These are phyloP conservation scores for Phytophthora tentaculata DNA, from an alignment of 352 stramenopile species.

Conservation along the genomic window DNA sequence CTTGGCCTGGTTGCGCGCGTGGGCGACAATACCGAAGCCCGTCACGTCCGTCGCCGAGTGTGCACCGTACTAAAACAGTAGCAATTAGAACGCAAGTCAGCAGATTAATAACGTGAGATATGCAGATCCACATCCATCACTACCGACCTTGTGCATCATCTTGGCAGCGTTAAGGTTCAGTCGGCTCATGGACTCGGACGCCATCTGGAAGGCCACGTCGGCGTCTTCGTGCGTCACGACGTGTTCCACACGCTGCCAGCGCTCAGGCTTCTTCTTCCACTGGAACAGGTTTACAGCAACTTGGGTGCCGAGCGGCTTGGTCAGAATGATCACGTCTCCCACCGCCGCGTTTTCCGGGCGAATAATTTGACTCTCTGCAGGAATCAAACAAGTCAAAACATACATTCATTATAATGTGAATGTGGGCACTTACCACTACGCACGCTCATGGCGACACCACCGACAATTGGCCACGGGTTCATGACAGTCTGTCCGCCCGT, in stretches of 20 bases:
- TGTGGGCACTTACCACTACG: conserved; percentile 73
- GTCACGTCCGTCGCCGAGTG: conserved; percentile 96
- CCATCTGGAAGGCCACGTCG: conserved; percentile 91
- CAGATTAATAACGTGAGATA: not conserved
- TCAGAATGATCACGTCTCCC: conserved; percentile 93
- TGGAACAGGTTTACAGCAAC: conserved; percentile 94
- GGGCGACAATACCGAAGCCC: conserved; percentile 95
- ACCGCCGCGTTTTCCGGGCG: conserved; percentile 87
- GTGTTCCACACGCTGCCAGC: conserved; percentile 78
- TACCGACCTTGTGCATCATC: conserved; percentile 88
- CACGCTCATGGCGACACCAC: conserved; percentile 92
- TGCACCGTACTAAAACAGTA: conserved; percentile 73
- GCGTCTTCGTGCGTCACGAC: conserved; percentile 70
- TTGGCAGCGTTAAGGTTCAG: conserved; percentile 92
- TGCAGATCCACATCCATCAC: too few species aligned
- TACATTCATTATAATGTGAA: not conserved
- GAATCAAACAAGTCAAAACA: not conserved
- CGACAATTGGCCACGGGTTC: conserved; percentile 97
- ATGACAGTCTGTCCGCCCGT: conserved; percentile 96
- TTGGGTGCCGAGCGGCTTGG: conserved; percentile 95
- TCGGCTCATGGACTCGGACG: conserved; percentile 93
- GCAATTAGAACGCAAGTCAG: not conserved
- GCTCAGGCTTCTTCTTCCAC: conserved; percentile 87
- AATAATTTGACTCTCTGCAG: conserved; percentile 84
- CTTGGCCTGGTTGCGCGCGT: conserved; percentile 94